Percentiles rank a stretch among this genome's conserved stretches.
These are phyloP conservation scores for Manihot esculenta DNA, from an alignment of 441 rosid species.

Conservation along the genomic window DNA sequence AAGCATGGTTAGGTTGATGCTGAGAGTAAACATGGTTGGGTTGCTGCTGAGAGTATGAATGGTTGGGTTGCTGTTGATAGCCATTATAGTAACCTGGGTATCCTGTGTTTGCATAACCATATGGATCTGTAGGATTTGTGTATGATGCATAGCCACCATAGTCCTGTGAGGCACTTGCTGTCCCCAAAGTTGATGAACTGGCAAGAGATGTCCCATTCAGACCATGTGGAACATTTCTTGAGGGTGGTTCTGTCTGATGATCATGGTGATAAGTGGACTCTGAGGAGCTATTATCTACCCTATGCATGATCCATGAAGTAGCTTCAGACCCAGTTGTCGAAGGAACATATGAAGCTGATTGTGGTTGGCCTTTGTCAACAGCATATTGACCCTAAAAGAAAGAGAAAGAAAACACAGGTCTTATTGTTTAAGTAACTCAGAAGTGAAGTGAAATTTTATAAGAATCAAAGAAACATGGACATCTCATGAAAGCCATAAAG, in stretches of 20 bases:
- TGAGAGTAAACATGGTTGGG: too few relatives aligned
- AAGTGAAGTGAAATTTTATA: constrained; percentile 12
- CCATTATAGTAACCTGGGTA: constrained; percentile 77
- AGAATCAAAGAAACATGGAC: background rate
- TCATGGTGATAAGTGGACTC: constrained; percentile 57
- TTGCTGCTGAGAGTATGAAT: constrained; percentile 39
- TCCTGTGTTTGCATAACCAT: constrained; percentile 69
- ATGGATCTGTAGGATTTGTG: constrained; percentile 60
- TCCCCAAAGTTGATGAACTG: constrained; percentile 59
- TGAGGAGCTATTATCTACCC: constrained; percentile 48
- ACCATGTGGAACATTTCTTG: constrained; percentile 47
- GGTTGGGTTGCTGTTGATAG: constrained; percentile 60
- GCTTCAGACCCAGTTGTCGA: constrained; percentile 53
- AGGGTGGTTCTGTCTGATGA: constrained; percentile 50
- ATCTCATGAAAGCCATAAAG: constrained; percentile 7
- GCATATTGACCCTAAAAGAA: constrained; percentile 50
- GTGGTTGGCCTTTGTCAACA: constrained; percentile 65
- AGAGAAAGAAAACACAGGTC: constrained; percentile 5
- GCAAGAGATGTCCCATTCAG: constrained; percentile 49
- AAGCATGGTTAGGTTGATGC: constrained; percentile 24
- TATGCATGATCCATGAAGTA: constrained; percentile 54
- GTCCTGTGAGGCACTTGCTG: constrained; percentile 55
- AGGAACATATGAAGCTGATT: constrained; percentile 51
- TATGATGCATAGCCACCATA: constrained; percentile 63
- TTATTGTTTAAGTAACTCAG: constrained; percentile 9